These are phyloP conservation scores for Ganoderma sinense DNA, from an alignment of 1,284 basidiomycete genomes.

Conservation along the genomic window DNA sequence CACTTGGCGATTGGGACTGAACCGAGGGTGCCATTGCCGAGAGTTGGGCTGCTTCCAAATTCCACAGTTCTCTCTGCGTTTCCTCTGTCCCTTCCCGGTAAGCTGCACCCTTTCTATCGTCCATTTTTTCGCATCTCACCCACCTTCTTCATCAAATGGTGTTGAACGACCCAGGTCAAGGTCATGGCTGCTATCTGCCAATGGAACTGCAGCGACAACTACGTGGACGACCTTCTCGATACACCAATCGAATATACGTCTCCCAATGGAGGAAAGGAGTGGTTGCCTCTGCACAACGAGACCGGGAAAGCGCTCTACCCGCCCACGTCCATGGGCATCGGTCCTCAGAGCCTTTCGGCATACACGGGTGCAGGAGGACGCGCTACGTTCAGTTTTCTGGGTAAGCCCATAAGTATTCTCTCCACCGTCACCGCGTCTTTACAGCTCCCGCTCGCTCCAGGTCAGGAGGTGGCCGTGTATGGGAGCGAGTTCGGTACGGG, in stretches of 20 bases:
- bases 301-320: neutral
- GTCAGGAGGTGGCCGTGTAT: neutral
- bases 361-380: neutral
- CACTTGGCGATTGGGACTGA: no score
- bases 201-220: constrained; percentile 2
- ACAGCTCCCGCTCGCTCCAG: neutral
- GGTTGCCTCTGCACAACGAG: neutral
- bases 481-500: neutral
- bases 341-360: neutral
- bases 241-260: neutral
- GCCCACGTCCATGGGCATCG: neutral
- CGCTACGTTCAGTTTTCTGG: neutral
- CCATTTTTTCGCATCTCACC: neutral
- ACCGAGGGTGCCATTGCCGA: neutral
- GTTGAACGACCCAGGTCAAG: neutral
- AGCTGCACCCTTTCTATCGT: neutral
- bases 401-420: neutral
- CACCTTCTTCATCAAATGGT: neutral
- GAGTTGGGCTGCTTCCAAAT: neutral
- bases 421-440: neutral
- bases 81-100: neutral
- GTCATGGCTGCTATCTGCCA: neutral
- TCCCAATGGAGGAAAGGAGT: neutral
- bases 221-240: neutral
- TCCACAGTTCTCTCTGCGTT: neutral